Evolutionary conservation across 805 yeast genomes (phyloP).

Genomic region (Ogataea methylovora): DNA sequence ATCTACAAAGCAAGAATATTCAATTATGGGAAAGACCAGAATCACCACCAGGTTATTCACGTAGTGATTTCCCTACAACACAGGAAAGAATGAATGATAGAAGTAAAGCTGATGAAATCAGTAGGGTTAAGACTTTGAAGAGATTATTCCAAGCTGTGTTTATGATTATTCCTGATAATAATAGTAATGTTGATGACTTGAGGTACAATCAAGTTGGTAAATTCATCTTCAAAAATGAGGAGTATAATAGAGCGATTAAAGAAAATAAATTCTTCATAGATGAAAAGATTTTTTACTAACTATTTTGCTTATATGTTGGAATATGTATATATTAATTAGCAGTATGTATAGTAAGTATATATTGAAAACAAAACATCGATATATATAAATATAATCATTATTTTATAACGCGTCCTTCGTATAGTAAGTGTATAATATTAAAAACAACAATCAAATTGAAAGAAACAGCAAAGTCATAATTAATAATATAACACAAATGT

Average conservation of each 20-base stretch:
- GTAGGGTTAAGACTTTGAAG: slow-evolving; percentile 31
- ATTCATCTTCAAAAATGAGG: slow-evolving; percentile 37
- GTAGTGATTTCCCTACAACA: slow-evolving; percentile 52
- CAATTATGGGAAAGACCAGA: slow-evolving; percentile 24
- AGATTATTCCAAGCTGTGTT: slow-evolving; percentile 36
- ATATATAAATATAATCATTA: too few species aligned
- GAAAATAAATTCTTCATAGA: slow-evolving; percentile 24
- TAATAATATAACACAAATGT: too few species aligned
- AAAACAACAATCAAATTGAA: too few species aligned
- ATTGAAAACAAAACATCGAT: too few species aligned
- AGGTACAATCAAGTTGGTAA: slow-evolving; percentile 26
- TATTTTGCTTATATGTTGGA: too few species aligned
- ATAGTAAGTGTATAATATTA: too few species aligned
- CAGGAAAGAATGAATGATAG: slow-evolving; percentile 39
- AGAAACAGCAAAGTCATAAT: too few species aligned
- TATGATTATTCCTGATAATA: slow-evolving; percentile 10
- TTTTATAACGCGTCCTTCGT: too few species aligned
- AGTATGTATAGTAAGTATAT: too few species aligned
- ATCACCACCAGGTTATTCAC: slow-evolving; percentile 51
- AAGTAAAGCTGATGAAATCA: slow-evolving; percentile 14
- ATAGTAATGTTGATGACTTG: slow-evolving; percentile 1
- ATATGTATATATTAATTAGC: too few species aligned
- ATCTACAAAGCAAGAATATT: slow-evolving; percentile 15
- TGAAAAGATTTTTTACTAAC: slow-evolving; percentile 25
- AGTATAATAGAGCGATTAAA: slow-evolving; percentile 30